Evolutionary conservation across 169 alveolate species (phyloP).

Genomic region (Babesia microti): DNA sequence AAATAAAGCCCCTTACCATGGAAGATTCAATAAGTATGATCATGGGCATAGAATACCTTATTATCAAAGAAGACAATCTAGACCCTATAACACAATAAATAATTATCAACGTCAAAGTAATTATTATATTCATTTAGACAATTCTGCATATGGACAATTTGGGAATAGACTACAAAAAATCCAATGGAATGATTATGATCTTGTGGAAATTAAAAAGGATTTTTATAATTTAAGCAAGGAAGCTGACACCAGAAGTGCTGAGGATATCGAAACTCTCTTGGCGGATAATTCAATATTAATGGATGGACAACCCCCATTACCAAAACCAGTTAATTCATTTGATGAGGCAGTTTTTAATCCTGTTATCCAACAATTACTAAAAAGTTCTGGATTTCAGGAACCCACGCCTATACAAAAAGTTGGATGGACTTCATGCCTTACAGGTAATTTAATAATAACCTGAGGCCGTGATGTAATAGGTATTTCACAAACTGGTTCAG

Average conservation of each 20-base stretch:
- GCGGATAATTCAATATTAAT: conserved; percentile 40
- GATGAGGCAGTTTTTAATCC: conserved; percentile 57
- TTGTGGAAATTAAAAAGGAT: conserved; percentile 54
- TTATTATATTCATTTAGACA: too few species aligned
- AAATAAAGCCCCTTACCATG: too few species aligned
- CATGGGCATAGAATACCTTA: too few species aligned
- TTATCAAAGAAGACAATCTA: too few species aligned
- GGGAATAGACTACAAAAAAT: conserved; percentile 33
- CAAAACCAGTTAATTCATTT: conserved; percentile 50
- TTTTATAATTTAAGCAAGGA: conserved; percentile 36
- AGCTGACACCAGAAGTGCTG: conserved; percentile 46
- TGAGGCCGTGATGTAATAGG: conserved; percentile 86
- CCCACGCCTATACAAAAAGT: conserved; percentile 78
- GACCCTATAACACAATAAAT: too few species aligned
- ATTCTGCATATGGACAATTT: conserved; percentile 7
- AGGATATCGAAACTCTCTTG: conserved; percentile 50
- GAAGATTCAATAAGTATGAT: too few species aligned
- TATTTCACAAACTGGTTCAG: conserved; percentile 91
- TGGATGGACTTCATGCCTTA: conserved; percentile 59
- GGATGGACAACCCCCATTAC: conserved; percentile 46
- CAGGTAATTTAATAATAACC: conserved; percentile 20
- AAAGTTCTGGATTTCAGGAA: conserved; percentile 46
- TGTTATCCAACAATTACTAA: conserved; percentile 45
- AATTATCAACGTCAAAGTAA: too few species aligned
- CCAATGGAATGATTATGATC: conserved; percentile 46